phyloP scores from a whole-genome alignment of 768 basidiomycete species.

The Pholiota microspora region DNA sequence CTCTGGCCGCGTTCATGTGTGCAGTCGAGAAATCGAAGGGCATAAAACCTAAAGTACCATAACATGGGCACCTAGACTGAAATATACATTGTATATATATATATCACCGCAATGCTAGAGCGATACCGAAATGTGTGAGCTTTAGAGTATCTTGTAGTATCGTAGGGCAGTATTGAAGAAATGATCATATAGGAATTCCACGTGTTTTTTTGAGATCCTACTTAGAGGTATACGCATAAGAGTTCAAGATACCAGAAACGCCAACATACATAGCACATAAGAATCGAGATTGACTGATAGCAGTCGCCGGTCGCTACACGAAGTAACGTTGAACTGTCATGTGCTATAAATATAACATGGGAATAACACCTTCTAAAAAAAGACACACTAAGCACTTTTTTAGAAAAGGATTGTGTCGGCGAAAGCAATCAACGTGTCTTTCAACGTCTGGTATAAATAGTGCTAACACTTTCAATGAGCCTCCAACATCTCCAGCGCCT shows the following conservation, averaged over 20 bases:
- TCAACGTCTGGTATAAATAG: background rate
- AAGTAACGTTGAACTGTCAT: background rate
- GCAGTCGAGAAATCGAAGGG: slow-evolving; percentile 62
- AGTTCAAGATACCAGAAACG: no score
- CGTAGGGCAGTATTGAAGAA: no score
- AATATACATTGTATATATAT: no score
- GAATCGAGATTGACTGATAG: no score
- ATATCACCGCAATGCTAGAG: no score
- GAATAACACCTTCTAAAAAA: background rate
- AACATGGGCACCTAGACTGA: no score
- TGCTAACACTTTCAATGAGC: slow-evolving; percentile 1
- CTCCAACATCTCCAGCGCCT: background rate
- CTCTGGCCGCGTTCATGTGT: slow-evolving; percentile 79
- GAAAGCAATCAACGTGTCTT: background rate
- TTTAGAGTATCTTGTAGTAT: no score
- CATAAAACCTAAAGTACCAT: slow-evolving; percentile 11
- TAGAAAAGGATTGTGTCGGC: background rate
- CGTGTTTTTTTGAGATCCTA: no score
- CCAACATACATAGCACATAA: no score
- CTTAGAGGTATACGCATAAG: no score
- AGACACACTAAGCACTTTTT: background rate
- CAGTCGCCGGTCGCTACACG: background rate
- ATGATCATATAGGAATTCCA: no score
- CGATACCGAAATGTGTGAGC: no score
- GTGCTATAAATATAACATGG: slow-evolving; percentile 1